Percentiles rank a stretch among this genome's conserved stretches.
Conservation (phyloP, 2,329 filamentous ascomycete genomes). For the Emericellopsis cladophorae region DNA sequence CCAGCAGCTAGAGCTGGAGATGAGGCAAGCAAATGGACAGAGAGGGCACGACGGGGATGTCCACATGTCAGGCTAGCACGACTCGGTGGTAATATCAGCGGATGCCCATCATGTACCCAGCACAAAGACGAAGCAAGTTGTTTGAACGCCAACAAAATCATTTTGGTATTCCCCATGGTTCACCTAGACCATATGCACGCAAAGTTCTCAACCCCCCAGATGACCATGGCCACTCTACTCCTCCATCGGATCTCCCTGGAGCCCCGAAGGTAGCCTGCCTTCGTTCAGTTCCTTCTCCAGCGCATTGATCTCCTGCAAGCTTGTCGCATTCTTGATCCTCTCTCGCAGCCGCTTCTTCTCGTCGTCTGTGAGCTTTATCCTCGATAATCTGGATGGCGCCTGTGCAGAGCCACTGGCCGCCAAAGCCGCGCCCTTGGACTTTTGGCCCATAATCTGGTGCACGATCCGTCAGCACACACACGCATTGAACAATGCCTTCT, state of each 20-base stretch:
- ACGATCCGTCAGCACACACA: not conserved
- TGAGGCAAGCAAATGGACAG: conserved; percentile 27
- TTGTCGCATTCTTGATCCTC: conserved; percentile 79
- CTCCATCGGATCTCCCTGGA: conserved; percentile 45
- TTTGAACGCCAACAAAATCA: too few relatives aligned
- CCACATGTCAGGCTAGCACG: conserved; percentile 42
- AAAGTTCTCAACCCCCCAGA: too few relatives aligned
- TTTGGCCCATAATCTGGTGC: conserved; percentile 63
- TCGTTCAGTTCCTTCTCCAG: conserved; percentile 89
- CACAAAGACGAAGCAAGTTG: too few relatives aligned
- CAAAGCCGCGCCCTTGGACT: conserved; percentile 47
- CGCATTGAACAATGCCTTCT: not conserved
- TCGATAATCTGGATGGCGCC: conserved; percentile 50
- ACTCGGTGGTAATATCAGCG: not conserved
- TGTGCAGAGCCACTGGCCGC: conserved; percentile 24
- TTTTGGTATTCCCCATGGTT: too few relatives aligned
- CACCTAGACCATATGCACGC: too few relatives aligned
- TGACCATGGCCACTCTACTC: conserved; percentile 23
- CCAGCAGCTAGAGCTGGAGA: conserved; percentile 42
- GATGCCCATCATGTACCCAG: not conserved
- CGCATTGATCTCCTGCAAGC: conserved; percentile 76
- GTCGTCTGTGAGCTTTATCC: conserved; percentile 74
- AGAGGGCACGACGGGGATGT: conserved; percentile 34
- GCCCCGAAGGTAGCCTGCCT: conserved; percentile 66
- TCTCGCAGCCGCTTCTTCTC: conserved; percentile 80